Percentiles rank a stretch among this genome's conserved stretches.
These are phyloP conservation scores for Dunaliella salina DNA, from an alignment of 163 green algal species.

Conservation along the genomic window DNA sequence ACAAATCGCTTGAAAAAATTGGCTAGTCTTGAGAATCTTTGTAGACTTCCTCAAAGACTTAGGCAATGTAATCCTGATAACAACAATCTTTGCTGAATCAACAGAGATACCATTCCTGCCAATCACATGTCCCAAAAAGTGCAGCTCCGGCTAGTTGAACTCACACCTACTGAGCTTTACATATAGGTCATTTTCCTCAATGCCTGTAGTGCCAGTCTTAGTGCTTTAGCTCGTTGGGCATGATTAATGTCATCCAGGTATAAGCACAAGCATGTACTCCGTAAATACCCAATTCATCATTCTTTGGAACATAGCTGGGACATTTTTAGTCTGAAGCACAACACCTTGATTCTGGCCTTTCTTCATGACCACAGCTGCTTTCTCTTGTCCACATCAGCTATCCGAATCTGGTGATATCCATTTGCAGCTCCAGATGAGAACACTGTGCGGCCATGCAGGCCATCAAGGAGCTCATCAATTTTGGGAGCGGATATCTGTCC, in stretches of 20 bases:
- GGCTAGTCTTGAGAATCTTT: slow-evolving; percentile 30
- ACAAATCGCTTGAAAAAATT: slow-evolving; percentile 49
- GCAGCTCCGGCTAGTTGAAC: slow-evolving; percentile 28
- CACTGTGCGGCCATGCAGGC: no score
- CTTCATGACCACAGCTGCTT: not conserved
- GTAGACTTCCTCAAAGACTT: slow-evolving; percentile 18
- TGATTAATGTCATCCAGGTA: slow-evolving; percentile 74
- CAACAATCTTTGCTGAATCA: slow-evolving; percentile 31
- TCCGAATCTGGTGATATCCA: no score
- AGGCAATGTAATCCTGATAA: slow-evolving; percentile 28
- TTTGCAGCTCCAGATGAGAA: no score
- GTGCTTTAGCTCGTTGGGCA: slow-evolving; percentile 32
- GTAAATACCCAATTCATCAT: no score
- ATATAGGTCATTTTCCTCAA: slow-evolving; percentile 46
- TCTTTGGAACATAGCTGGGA: slow-evolving; percentile 58
- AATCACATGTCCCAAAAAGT: slow-evolving; percentile 42
- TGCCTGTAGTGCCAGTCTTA: slow-evolving; percentile 38
- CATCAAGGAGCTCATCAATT: no score
- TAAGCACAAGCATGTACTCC: slow-evolving; percentile 38
- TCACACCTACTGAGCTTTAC: slow-evolving; percentile 48
- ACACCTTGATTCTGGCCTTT: not conserved
- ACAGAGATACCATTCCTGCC: slow-evolving; percentile 22
- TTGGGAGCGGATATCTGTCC: no score
- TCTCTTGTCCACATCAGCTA: no score
- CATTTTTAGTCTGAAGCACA: slow-evolving; percentile 67